phyloP scores from a whole-genome alignment of 306 rosid species.

The Fragaria ananassa region DNA sequence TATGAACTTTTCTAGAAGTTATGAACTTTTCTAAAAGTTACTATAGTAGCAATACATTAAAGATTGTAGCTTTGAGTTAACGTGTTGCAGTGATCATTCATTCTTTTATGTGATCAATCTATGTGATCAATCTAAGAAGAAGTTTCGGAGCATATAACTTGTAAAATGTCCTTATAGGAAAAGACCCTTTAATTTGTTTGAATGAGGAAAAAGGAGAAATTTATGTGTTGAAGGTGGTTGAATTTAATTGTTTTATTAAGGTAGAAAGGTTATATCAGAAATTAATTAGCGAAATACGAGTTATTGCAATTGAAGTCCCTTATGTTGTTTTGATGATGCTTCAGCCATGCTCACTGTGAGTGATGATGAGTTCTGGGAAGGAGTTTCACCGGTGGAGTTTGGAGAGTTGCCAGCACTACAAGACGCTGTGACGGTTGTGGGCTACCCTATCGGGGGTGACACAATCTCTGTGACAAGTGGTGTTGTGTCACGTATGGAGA shows the following conservation, averaged over 20 bases:
- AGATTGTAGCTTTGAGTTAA: background rate
- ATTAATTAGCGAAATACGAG: background rate
- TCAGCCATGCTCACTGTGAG: slow-evolving; percentile 75
- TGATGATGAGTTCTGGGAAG: slow-evolving; percentile 83
- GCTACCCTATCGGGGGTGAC: slow-evolving; percentile 81
- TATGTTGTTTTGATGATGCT: slow-evolving; percentile 20
- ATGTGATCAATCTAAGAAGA: background rate
- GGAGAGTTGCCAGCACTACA: slow-evolving; percentile 71
- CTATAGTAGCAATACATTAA: background rate
- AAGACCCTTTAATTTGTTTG: background rate
- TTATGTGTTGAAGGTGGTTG: background rate
- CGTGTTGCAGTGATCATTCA: background rate
- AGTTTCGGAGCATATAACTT: background rate
- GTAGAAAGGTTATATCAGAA: background rate
- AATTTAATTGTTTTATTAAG: background rate
- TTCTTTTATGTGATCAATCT: background rate
- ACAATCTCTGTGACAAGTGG: slow-evolving; percentile 88
- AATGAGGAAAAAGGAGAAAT: background rate
- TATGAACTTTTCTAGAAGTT: background rate
- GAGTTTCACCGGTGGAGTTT: slow-evolving; percentile 69
- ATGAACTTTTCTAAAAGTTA: background rate
- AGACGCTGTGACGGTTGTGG: slow-evolving; percentile 80
- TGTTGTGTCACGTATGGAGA: slow-evolving; percentile 78
- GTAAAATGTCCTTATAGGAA: background rate
- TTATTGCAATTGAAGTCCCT: slow-evolving; percentile 1